Percentiles rank a stretch among this genome's conserved stretches.
Evolutionary conservation across 768 basidiomycete species (phyloP).

Genomic region (Fomitopsis serialis): DNA sequence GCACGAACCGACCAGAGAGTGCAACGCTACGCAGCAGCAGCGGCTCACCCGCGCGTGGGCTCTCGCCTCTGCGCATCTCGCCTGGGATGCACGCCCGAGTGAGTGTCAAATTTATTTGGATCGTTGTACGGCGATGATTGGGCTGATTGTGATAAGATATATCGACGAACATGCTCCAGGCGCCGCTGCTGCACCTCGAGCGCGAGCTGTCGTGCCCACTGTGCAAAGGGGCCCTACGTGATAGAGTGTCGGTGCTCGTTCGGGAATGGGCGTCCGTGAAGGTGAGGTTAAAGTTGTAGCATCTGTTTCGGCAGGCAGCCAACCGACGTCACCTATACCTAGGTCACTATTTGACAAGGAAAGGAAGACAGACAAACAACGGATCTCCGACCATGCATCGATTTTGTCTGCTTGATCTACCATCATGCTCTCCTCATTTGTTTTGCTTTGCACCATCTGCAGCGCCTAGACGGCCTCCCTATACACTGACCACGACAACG

Average conservation of each 20-base stretch:
- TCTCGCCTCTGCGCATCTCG: constrained; percentile 21
- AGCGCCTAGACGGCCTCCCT: too few relatives aligned
- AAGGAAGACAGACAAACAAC: too few relatives aligned
- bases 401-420: too few relatives aligned
- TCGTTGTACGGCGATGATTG: not conserved
- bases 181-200: constrained; percentile 60
- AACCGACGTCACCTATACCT: not conserved
- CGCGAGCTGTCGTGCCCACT: constrained; percentile 60
- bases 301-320: not conserved
- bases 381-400: too few relatives aligned
- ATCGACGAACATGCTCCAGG: constrained; percentile 62
- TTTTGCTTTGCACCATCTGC: too few relatives aligned
- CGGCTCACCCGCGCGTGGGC: constrained; percentile 25
- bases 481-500: too few relatives aligned
- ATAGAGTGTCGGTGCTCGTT: constrained; percentile 58
- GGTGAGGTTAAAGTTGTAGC: constrained; percentile 27
- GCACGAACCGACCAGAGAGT: constrained; percentile 17
- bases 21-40: constrained; percentile 15
- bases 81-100: constrained; percentile 25
- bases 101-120: not conserved
- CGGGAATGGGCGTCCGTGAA: constrained; percentile 74
- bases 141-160: constrained; percentile 51
- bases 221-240: constrained; percentile 52
- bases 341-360: too few relatives aligned
- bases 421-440: too few relatives aligned